Base-by-base conservation (phyloP, 768 basidiomycete genomes). In the Calocera viscosa region DNA sequence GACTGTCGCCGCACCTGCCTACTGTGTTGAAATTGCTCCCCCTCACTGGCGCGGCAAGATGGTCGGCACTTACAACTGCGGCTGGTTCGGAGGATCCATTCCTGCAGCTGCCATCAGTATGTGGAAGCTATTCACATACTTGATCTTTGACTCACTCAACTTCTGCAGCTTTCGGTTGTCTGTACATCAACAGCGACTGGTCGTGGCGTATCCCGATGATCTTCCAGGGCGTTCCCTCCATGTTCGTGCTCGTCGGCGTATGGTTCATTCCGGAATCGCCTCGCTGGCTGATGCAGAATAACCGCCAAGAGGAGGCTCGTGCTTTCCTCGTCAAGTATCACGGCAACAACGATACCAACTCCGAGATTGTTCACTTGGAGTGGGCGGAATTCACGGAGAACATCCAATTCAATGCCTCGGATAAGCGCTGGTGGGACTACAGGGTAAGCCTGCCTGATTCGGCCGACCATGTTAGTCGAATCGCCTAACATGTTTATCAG, bases 401-500 rank as follows among this genome's bases (percentile, higher is more conserved):
- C 10, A 79, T 84, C 64, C 74, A 77, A 41, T 68, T 80, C 10
- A 78, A 82, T 70, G 84, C 81, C 17, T 80, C 82, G 16, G 83
- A 83, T 71, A 85, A 85, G 72, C 76, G 81, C 64, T 84, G 83
- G 83, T 81, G 72, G 71, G 80, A 85, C 72, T 84, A 82, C 72
- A 78, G 77, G 1, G 82, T 77, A 43, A 77, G 83, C 65, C 11
- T 12, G 19, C 2, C 14, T 5, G 7, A 38, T n/a, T n/a, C n/a
- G n/a, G n/a, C 35, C 14, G 35, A 14, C 35, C 5, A 38, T 14
- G 14, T 38, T 5, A 38, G 35, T 38, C 14, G 7, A 38, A 14
- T n/a, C n/a, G 14, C 14, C 19, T 24, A 7, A 47, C 19, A 5
- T 3, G 24, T 8, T 17, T 19, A 24, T 7, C 19, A 47, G 43